Base-by-base conservation (phyloP, 257 asterid species). In the Datura wrightii region DNA sequence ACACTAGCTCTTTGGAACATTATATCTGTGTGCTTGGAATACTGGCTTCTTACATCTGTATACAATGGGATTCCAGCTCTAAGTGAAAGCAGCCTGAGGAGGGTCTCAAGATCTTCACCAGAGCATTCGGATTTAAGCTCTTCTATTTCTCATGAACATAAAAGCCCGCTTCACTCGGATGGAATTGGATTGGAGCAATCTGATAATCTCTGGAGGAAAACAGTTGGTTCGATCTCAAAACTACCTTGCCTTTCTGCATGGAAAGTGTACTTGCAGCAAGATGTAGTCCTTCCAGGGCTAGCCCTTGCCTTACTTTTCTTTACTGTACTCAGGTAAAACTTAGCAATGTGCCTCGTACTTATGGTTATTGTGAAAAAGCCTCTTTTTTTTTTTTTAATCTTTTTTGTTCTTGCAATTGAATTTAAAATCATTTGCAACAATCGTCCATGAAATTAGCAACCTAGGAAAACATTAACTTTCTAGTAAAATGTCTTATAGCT, bases 301-400 rank as follows among this genome's bases (percentile, higher is more conserved):
- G 92, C 98, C 70, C 98, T 96, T 66, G 89, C 98, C 4, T 87
- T 94, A 82, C 91, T 96, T 59, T 96, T 85, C 65, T 96, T 93
- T 31, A 93, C 94, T 0, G 97, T 96, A 37, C 98, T 96, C 62
- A 93, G 97, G 99, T 96, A 65, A 88, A 18, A 34, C 31, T 19
- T 15, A 16, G 24, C 34, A 10, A 41, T 42, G 59, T 10, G 44
- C n/a, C 80, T 0, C 8, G 5, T 59, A n/a, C 31, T 59, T 59
- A n/a, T 59, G 66, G 11, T 18, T 59, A 59, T n/a, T 18, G 31
- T 6, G 18, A 1, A 8, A n/a, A 59, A 6, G 0, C 2, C 63
- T 7, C 2, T 18, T 4, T 18, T 56, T 24, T 24, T 24, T 24
- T 24, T 24, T 24, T 24, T 24, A 24, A 24, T 6, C 14, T 16